Base-by-base conservation (phyloP, 805 yeast species). In the Vanderwaltozyma tropicalis region DNA sequence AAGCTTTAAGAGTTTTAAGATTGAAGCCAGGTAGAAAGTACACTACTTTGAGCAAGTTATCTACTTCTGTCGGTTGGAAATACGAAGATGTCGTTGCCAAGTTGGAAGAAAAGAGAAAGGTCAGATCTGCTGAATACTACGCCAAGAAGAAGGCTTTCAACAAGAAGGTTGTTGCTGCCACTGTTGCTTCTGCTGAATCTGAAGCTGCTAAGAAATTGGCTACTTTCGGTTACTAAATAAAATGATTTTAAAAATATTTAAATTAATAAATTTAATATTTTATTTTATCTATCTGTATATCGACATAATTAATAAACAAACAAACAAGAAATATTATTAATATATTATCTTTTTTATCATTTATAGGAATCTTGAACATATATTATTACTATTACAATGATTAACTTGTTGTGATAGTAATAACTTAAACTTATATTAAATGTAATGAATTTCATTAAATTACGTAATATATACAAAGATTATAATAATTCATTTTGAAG, bases 11-110 rank as follows among this genome's bases (percentile, higher is more conserved):
- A 76, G 96, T 92, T 59, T 78, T 92, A 69, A 87, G 98, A 80
- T 83, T 92, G 72, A 88, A 87, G 76, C 97, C 87, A 69, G 98
- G 98, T 71, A 87, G 98, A 83, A 92, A 92, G 76, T 92, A 81
- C 95, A 85, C 96, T 73, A 86, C 96, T 53, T 85, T 92, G 61
- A 95, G 95, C 69, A 87, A 92, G 70, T 79, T 92, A 69, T 80
- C 95, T 56, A 71, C 92, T 62, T 80, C 95, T 63, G 96, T 92
- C 58, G 98, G 98, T 70, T 92, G 98, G 98, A 92, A 88, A 76
- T 92, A 92, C 94, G 94, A 88, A 75, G 87, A 92, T 52, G 80
- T 92, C 66, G 98, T 92, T 61, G 85, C 86, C 66, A 79, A 88
- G 68, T 84, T 92, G 67, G 98, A 92, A 79, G 96, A 87, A 73